A percentile compares a stretch with the other conserved stretches of the same genome.
These are phyloP conservation scores for Dryadomyces sulphureus DNA, from an alignment of 2,329 filamentous ascomycete genomes.

Conservation along the genomic window DNA sequence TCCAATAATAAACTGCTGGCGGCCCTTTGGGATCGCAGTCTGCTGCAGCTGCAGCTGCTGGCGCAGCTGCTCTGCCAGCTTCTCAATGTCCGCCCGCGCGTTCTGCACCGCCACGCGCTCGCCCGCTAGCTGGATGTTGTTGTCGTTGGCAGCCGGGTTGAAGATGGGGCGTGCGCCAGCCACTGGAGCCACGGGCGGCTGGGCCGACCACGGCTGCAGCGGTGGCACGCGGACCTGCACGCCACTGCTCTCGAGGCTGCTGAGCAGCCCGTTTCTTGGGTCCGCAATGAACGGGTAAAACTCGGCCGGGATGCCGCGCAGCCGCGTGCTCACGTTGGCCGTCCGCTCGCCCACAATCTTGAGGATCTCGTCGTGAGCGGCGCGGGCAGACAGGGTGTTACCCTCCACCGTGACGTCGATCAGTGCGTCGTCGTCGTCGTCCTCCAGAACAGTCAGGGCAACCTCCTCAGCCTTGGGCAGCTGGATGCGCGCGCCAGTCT, in stretches of 20 bases:
- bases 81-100: conserved; percentile 67
- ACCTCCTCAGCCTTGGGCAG: conserved; percentile 67
- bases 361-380: conserved; percentile 70
- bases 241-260: conserved; percentile 58
- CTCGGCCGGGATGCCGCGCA: conserved; percentile 75
- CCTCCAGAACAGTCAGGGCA: conserved; percentile 39
- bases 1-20: conserved; percentile 91
- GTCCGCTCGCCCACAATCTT: conserved; percentile 79
- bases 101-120: conserved; percentile 72
- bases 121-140: conserved; percentile 73
- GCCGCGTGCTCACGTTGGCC: conserved; percentile 64
- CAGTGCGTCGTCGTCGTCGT: conserved; percentile 69
- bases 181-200: conserved; percentile 46
- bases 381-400: conserved; percentile 73
- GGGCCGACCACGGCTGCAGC: conserved; percentile 60
- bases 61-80: conserved; percentile 59
- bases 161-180: conserved; percentile 57
- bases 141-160: conserved; percentile 50
- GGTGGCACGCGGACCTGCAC: conserved; percentile 72
- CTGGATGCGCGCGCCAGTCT: conserved; percentile 80
- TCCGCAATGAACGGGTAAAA: conserved; percentile 94
- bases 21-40: conserved; percentile 66
- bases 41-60: conserved; percentile 64
- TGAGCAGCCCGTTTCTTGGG: conserved; percentile 52
- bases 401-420: conserved; percentile 85